Evolutionary conservation across 2,329 filamentous ascomycete species (phyloP), one percentile per base, ranked within the genome.

Genomic region (Clarireedia homoeocarpa): DNA sequence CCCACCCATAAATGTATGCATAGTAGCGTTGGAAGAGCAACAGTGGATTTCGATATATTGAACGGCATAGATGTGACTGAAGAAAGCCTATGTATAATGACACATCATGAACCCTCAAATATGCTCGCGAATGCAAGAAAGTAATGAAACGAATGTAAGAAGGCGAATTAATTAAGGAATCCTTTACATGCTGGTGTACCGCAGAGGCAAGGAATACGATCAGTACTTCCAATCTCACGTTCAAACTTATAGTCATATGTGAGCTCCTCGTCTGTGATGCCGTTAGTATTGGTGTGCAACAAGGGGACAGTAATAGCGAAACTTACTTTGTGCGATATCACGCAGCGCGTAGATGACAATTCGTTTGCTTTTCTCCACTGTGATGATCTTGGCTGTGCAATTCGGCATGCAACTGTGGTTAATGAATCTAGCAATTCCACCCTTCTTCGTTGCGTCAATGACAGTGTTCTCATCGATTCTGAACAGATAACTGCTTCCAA

Each of bases 211-310:
- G 94, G 94, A 66, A 99, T 96, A 62, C 94, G 89, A 72, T 99
- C 94, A 61, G 91, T 83, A 65, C 90, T 95, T 67, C 91, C 91
- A 68, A 95, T 89, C 74, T 99, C 94, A 66, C 94, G 88, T 76
- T 99, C 94, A 72, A 99, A 99, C 73, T 99, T 99, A 81, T 99
- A 99, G 77, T 99, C 94, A 76, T 99, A 99, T 2, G 94, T 99
- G 71, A 99, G 84, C 77, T 99, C 94, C 75, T 99, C 94, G 71
- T 96, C 94, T 99, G 17, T 56, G 7, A 46, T 14, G 6, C 48
- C 30, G 56, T 66, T 65, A 68, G 65, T n/a, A 4, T 20, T 20
- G 17, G 9, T 5, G 17, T 17, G 6, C 34, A 36, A 48, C 5
- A n/a, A 15, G 30, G 5, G 6, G 6, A 17, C 34, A 34, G 20